phyloP scores from a whole-genome alignment of 2,329 filamentous ascomycete genomes.

The Sporothrix sp. region DNA sequence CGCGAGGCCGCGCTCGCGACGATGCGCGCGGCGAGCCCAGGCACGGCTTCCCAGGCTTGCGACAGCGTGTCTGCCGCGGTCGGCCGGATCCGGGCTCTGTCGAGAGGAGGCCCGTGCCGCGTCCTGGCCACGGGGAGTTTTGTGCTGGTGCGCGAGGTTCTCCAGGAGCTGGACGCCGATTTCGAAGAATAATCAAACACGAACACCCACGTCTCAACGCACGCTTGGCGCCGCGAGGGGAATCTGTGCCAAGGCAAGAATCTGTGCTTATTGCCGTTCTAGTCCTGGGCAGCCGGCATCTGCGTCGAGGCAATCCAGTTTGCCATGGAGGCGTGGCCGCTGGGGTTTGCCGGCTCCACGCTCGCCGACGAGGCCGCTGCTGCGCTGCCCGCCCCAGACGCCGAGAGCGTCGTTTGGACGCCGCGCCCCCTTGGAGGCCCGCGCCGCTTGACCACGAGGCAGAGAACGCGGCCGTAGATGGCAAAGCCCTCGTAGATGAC shows the following conservation, averaged over 20 bases:
- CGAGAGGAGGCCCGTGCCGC: constrained; percentile 24
- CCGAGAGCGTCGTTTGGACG: constrained; percentile 14
- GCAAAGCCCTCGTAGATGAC: constrained; percentile 92
- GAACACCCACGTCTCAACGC: too few species aligned
- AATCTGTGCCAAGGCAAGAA: too few species aligned
- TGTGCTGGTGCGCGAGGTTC: constrained; percentile 35
- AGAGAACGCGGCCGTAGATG: constrained; percentile 88
- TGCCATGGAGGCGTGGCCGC: constrained; percentile 65
- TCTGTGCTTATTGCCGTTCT: too few species aligned
- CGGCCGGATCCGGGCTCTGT: constrained; percentile 32
- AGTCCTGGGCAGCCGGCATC: constrained; percentile 30
- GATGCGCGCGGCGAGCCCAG: constrained; percentile 7
- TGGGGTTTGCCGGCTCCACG: constrained; percentile 25
- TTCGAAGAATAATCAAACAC: constrained; percentile 12
- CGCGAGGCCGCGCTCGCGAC: not conserved
- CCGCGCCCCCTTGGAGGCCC: constrained; percentile 28
- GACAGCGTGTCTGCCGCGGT: constrained; percentile 49
- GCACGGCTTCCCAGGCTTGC: constrained; percentile 27
- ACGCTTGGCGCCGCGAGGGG: too few species aligned
- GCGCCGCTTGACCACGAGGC: constrained; percentile 74
- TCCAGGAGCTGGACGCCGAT: constrained; percentile 19
- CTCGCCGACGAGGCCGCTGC: constrained; percentile 17
- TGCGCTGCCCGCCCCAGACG: constrained; percentile 9
- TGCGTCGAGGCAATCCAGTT: constrained; percentile 80
- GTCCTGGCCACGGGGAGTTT: constrained; percentile 40